phyloP scores from a whole-genome alignment of 1,284 basidiomycete species.

The Tilletia setariae region DNA sequence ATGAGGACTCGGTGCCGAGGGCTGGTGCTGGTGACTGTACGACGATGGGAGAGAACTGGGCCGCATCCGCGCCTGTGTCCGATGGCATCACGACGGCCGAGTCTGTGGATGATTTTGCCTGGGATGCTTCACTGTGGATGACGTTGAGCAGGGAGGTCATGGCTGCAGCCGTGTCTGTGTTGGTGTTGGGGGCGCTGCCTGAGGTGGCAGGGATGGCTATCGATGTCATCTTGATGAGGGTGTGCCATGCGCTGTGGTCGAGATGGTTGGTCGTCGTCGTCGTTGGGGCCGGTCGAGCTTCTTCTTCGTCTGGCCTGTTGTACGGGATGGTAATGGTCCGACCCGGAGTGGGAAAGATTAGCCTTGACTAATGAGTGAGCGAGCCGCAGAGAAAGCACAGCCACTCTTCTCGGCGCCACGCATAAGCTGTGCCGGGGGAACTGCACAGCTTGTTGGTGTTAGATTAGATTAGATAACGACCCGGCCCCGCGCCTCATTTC shows the following conservation, averaged over 20 bases:
- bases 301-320: background rate
- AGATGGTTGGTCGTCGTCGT: background rate
- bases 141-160: background rate
- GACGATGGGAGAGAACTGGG: too few relatives aligned
- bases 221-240: background rate
- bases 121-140: background rate
- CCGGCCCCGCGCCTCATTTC: too few relatives aligned
- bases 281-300: background rate
- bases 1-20: background rate
- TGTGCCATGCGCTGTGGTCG: background rate
- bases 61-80: background rate
- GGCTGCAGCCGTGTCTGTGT: background rate
- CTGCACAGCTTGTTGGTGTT: background rate
- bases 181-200: background rate
- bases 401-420: background rate
- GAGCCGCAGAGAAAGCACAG: constrained; percentile 1
- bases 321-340: background rate
- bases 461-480: constrained; percentile 8
- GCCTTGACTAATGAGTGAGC: background rate
- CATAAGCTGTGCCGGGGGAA: too few relatives aligned
- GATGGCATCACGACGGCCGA: background rate
- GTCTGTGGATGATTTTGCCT: background rate
- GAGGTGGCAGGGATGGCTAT: background rate
- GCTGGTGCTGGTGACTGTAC: too few relatives aligned
- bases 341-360: background rate